Evolutionary conservation across 768 basidiomycete genomes (phyloP).

Genomic region (Russula brevipes): DNA sequence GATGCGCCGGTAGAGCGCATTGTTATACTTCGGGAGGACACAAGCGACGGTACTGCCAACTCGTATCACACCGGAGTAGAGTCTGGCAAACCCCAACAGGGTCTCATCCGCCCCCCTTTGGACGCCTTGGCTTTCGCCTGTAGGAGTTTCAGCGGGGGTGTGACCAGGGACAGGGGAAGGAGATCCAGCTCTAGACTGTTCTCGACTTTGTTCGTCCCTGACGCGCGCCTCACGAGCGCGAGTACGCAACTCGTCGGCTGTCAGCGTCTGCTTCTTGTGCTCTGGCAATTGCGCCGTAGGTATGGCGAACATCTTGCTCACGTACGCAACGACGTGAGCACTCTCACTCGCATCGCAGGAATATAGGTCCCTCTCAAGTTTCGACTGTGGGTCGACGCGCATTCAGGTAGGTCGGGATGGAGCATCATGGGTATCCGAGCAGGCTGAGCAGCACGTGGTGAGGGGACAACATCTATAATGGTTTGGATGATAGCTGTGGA

Average conservation of each 20-base stretch:
- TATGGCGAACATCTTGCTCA: constrained; percentile 99
- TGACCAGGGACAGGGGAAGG: constrained; percentile 19
- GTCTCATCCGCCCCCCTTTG: constrained; percentile 47
- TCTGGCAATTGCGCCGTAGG: constrained; percentile 76
- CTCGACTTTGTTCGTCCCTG: constrained; percentile 21
- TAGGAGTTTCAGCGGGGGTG: constrained; percentile 25
- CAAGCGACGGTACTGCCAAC: constrained; percentile 61
- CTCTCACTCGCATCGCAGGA: constrained; percentile 53
- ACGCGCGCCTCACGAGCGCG: constrained; percentile 46
- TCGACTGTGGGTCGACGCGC: constrained; percentile 59
- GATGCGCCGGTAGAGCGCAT: constrained; percentile 55
- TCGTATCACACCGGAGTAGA: constrained; percentile 84
- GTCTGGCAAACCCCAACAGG: constrained; percentile 86
- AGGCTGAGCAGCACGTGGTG: constrained; percentile 76
- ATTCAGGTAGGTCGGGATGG: constrained; percentile 68
- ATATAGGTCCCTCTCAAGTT: constrained; percentile 81
- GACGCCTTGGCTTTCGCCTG: constrained; percentile 19
- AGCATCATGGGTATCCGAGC: constrained; percentile 88
- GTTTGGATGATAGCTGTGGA: constrained; percentile 90
- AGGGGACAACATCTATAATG: constrained; percentile 89
- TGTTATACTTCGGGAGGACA: constrained; percentile 83
- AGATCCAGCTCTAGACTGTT: constrained; percentile 10
- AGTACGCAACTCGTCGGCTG: constrained; percentile 77
- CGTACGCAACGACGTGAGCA: constrained; percentile 74
- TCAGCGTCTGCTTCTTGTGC: constrained; percentile 68